Evolutionary conservation across 2,329 filamentous ascomycete genomes (phyloP).

Genomic region (Penicillium brasilianum): DNA sequence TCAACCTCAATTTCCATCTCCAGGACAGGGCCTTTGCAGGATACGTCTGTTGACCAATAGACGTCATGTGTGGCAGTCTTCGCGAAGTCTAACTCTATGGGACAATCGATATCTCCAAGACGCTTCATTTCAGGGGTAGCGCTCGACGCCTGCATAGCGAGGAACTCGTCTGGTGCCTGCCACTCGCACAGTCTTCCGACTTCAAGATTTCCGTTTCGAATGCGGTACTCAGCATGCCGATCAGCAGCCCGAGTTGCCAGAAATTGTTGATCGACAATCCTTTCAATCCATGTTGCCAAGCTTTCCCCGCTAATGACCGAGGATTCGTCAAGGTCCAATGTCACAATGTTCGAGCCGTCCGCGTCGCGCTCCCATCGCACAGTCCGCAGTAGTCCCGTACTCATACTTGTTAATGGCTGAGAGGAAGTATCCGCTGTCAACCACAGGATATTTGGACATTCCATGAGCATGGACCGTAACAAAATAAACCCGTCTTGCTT

Average conservation of each 20-base stretch:
- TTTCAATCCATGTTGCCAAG: background rate
- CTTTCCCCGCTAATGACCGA: background rate
- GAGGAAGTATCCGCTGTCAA: conserved; percentile 9
- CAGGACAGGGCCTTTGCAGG: background rate
- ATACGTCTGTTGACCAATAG: conserved; percentile 16
- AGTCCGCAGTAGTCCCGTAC: conserved; percentile 26
- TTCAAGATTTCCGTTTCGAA: conserved; percentile 19
- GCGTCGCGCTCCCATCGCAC: conserved; percentile 28
- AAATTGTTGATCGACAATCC: conserved; percentile 25
- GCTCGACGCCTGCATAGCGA: conserved; percentile 14
- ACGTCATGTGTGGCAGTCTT: background rate
- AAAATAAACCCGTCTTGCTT: conserved; percentile 6
- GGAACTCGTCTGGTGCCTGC: conserved; percentile 20
- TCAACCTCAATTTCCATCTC: conserved; percentile 20
- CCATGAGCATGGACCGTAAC: conserved; percentile 16
- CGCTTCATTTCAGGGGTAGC: conserved; percentile 8
- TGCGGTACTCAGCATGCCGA: conserved; percentile 26
- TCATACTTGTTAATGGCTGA: conserved; percentile 20
- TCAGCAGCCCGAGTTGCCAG: conserved; percentile 6
- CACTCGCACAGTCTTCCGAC: conserved; percentile 26
- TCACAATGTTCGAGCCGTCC: conserved; percentile 27
- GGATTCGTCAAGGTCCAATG: conserved; percentile 1
- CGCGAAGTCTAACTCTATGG: conserved; percentile 14
- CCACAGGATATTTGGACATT: conserved; percentile 24
- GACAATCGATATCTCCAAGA: conserved; percentile 10